phyloP scores from a whole-genome alignment of 129 eudicot species.

The Helianthus annuus region DNA sequence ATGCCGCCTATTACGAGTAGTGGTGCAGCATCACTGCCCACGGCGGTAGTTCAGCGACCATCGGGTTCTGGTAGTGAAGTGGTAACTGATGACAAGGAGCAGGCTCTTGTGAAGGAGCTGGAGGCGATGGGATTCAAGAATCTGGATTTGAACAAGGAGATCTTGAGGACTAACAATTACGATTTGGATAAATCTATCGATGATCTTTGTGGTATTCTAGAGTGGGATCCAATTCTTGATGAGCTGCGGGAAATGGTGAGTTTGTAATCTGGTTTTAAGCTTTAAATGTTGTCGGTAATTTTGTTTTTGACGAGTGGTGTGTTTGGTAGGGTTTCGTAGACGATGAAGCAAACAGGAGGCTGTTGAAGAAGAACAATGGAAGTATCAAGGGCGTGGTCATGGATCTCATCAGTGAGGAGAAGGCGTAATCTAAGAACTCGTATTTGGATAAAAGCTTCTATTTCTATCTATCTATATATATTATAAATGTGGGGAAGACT shows the following conservation, averaged over 20 bases:
- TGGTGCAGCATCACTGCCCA: constrained; percentile 15
- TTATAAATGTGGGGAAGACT: constrained; percentile 25
- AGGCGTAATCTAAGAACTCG: constrained; percentile 20
- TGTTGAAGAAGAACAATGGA: constrained; percentile 81
- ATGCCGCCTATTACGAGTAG: constrained; percentile 15
- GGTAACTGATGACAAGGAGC: constrained; percentile 41
- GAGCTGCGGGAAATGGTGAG: constrained; percentile 90
- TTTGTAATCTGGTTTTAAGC: neutral
- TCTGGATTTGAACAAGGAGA: constrained; percentile 58
- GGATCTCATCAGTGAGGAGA: constrained; percentile 68
- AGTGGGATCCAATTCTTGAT: constrained; percentile 87
- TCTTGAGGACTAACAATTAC: constrained; percentile 57
- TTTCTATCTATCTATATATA: constrained; percentile 1
- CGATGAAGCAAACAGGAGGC: constrained; percentile 56
- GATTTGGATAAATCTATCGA: constrained; percentile 67
- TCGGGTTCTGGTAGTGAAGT: constrained; percentile 12
- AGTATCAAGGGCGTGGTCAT: constrained; percentile 82
- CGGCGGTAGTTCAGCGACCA: constrained; percentile 4
- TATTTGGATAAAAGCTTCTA: neutral
- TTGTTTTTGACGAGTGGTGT: neutral
- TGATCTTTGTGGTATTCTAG: constrained; percentile 68
- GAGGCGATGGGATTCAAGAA: constrained; percentile 77
- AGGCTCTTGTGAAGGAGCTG: constrained; percentile 54
- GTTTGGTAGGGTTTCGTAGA: constrained; percentile 68
- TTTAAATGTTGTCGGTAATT: neutral